Evolutionary conservation across 148 eudicot genomes (phyloP), one percentile per base, ranked within the genome.

Genomic region (Silene conica): DNA sequence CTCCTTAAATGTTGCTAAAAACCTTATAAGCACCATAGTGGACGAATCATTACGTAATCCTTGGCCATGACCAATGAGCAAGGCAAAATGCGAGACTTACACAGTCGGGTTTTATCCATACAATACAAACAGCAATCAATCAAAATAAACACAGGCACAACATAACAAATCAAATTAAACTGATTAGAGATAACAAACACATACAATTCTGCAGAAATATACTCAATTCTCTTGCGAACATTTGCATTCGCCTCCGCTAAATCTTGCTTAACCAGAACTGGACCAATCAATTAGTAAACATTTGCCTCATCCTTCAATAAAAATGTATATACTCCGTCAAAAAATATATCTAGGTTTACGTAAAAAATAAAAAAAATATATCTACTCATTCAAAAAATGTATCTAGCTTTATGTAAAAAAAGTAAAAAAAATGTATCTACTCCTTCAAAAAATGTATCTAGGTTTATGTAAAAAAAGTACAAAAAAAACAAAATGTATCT

Each of bases 191-290:
- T 46, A 11, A 72, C 60, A 59, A 38, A 19, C 71, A 34, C 96
- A 60, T 90, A 95, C 99, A 95, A 79, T 85, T 95, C 99, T 70
- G 96, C 97, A 34, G 97, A 92, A 26, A 95, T 95, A 77, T 95
- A 95, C 15, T 92, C 99, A 28, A 95, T 95, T 58, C 96, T 80
- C 89, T 95, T 95, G 67, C 89, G 89, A 56, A 95, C 96, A 79
- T 95, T 95, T 1, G 99, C 99, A 70, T 90, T 92, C 5, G 99
- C 99, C 84, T 95, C 99, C 0, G 97, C 97, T 79, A 95, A 84
- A 80, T 95, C 99, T 86, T 95, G 99, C 86, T 92, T 95, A 46
- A 95, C 99, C 52, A 95, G 86, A 79, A 95, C 99, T 3, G 99
- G 99, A 45, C 99, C 99, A 65, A 95, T 95, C 85, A 95, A 84